Evolutionary conservation across 1,139 yeast genomes (phyloP).

Genomic region (Yamadazyma dushanensis): DNA sequence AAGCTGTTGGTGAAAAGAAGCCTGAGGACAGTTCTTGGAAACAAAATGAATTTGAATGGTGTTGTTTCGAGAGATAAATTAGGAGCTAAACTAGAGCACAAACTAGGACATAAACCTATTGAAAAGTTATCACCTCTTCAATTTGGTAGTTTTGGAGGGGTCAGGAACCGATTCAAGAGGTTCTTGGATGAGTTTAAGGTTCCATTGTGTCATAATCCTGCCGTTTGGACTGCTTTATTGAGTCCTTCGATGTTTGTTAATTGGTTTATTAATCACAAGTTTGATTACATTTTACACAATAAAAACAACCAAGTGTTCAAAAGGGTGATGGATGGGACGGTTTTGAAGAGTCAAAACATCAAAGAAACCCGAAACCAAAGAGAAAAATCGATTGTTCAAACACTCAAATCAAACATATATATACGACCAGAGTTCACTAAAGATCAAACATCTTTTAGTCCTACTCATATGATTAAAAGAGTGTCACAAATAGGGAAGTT

Average conservation of each 20-base stretch:
- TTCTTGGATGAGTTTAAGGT: conserved; percentile 6
- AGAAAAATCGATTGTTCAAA: background rate
- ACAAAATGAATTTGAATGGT: no score
- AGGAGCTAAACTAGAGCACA: no score
- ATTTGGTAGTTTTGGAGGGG: no score
- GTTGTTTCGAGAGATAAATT: no score
- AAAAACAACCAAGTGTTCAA: conserved; percentile 5
- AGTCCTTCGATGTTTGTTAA: conserved; percentile 12
- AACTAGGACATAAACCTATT: no score
- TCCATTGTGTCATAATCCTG: background rate
- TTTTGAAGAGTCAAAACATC: background rate
- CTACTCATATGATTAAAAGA: conserved; percentile 19
- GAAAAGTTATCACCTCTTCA: no score
- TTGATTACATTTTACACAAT: conserved; percentile 18
- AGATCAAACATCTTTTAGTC: conserved; percentile 6
- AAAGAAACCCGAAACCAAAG: no score
- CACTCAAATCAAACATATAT: conserved; percentile 4
- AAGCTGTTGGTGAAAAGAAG: no score
- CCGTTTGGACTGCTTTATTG: background rate
- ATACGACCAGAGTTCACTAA: conserved; percentile 13
- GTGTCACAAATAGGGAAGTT: conserved; percentile 21
- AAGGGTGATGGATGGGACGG: background rate
- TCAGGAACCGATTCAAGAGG: conserved; percentile 6
- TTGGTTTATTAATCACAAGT: conserved; percentile 24
- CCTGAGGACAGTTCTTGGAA: no score